Evolutionary conservation across 2,329 filamentous ascomycete genomes (phyloP), one percentile per base, ranked within the genome.

Genomic region (Cladosporium halotolerans): DNA sequence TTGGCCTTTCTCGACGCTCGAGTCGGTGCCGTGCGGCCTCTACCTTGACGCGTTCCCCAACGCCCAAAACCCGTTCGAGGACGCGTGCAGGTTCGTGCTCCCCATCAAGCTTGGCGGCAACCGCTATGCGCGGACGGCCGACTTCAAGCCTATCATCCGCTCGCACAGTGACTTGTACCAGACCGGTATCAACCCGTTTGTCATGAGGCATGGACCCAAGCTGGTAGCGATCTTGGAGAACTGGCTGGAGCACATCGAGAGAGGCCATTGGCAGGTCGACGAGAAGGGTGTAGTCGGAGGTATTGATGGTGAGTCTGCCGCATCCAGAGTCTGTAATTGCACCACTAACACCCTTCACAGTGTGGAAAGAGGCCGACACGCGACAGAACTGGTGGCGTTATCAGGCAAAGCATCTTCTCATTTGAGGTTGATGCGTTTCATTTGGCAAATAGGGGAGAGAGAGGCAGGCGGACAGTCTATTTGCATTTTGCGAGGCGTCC

Each of bases 41-140:
- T 68, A 68, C 43, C 62, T 68, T 2, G 66, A 68, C 46, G 62
- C 62, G 5, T 64, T 67, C 45, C 63, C 63, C 3, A 65, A 65
- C 39, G 64, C 63, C 2, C 60, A 64, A 34, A 67, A 68, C 36
- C 64, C 66, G 4, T 68, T 68, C 53, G 65, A 68, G 34, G 66
- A 68, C 50, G 64, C 63, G 4, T 68, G 65, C 48, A 57, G 64
- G 9, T 55, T 68, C 16, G 64, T 68, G 0, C 49, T 68, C 18
- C 66, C 66, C 2, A 66, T 68, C 42, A 56, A 58, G 4, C 51
- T 68, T 1, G 65, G 64, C 11, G 60, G 55, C 16, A 63, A 64
- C 45, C 47, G 53, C n/a, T 66, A 66, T 47, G 66, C 65, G 3
- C 52, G 63, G 31, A 68, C 65, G 5, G 61, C 60, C 9, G 66